phyloP scores from a whole-genome alignment of 2,329 filamentous ascomycete genomes.

The Hymenoscyphus albidus region DNA sequence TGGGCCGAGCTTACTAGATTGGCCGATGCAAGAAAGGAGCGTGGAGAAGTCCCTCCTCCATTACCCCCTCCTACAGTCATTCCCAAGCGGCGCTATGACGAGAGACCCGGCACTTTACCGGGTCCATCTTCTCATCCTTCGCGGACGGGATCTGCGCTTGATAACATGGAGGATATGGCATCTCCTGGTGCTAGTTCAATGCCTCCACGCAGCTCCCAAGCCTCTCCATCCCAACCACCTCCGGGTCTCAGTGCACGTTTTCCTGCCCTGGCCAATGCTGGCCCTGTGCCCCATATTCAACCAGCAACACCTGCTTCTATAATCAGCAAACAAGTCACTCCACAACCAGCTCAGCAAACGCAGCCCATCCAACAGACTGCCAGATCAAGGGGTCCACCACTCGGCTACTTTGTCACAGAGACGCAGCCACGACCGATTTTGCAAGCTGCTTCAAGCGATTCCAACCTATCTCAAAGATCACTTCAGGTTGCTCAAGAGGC shows the following conservation, averaged over 20 bases:
- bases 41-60: conserved; percentile 57
- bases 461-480: conserved; percentile 26
- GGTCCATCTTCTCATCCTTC: conserved; percentile 28
- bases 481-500: conserved; percentile 31
- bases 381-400: conserved; percentile 28
- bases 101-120: conserved; percentile 34
- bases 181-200: conserved; percentile 20
- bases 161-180: conserved; percentile 42
- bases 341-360: conserved; percentile 27
- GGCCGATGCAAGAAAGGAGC: conserved; percentile 52
- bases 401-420: conserved; percentile 31
- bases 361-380: conserved; percentile 21
- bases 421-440: conserved; percentile 26
- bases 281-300: conserved; percentile 31
- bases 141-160: conserved; percentile 46
- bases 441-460: conserved; percentile 20
- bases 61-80: conserved; percentile 54
- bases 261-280: conserved; percentile 34
- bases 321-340: conserved; percentile 27
- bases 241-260: conserved; percentile 28
- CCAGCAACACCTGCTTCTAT: conserved; percentile 25
- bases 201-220: conserved; percentile 28
- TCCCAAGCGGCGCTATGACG: conserved; percentile 51
- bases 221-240: conserved; percentile 28
- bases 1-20: conserved; percentile 59